phyloP scores from a whole-genome alignment of 2,329 filamentous ascomycete genomes.

The Escovopsis sp. region DNA sequence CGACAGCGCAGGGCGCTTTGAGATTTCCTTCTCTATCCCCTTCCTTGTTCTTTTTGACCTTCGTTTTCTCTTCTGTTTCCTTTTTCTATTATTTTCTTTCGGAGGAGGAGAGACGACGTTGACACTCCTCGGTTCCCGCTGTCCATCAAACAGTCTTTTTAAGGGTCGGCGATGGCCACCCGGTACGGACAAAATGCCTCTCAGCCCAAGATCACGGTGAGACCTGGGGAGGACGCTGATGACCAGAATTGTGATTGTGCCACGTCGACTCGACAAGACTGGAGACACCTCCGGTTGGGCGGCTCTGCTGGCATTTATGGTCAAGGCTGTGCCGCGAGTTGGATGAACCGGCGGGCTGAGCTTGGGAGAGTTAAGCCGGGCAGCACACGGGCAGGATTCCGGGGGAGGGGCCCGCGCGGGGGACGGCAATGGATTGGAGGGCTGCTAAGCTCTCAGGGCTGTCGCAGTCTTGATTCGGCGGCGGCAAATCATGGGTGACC shows the following conservation, averaged over 20 bases:
- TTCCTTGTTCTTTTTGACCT: no score
- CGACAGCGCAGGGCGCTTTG: no score
- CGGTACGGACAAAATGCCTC: constrained; percentile 3
- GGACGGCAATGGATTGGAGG: not conserved
- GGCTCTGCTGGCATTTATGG: no score
- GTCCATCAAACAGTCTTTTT: not conserved
- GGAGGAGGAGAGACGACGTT: not conserved
- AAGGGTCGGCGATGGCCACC: not conserved
- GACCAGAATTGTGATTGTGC: constrained; percentile 3
- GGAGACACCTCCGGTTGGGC: not conserved
- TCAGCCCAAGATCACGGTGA: constrained; percentile 2
- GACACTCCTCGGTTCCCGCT: not conserved
- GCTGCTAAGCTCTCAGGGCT: not conserved
- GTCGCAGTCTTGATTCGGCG: not conserved
- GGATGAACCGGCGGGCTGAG: not conserved
- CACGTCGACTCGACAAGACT: constrained; percentile 1
- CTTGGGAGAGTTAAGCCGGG: constrained; percentile 3
- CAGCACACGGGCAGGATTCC: no score
- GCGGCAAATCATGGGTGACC: not conserved
- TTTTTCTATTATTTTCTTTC: not conserved
- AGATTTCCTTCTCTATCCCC: no score
- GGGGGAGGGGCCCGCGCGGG: no score
- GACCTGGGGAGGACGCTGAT: not conserved
- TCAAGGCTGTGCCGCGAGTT: no score
- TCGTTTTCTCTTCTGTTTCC: no score